phyloP scores from a whole-genome alignment of 2,329 filamentous ascomycete species.

The Boeremia exigua region DNA sequence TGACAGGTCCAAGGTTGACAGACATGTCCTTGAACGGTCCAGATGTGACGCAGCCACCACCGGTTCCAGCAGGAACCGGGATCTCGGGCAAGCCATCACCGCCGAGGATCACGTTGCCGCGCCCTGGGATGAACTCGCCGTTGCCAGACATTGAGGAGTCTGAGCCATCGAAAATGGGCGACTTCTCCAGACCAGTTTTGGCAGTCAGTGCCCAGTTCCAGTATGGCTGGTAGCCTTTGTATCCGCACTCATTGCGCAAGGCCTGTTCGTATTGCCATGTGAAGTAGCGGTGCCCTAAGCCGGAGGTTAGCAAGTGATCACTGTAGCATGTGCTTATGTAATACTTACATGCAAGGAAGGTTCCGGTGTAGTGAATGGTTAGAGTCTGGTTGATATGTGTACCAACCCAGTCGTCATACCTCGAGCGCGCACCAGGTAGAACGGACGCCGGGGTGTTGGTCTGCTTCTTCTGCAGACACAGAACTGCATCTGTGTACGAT shows the following conservation, averaged over 20 bases:
- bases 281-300: conserved; percentile 51
- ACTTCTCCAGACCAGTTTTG: conserved; percentile 51
- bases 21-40: conserved; percentile 58
- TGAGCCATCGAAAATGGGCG: conserved; percentile 63
- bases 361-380: conserved; percentile 45
- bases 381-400: conserved; percentile 47
- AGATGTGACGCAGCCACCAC: conserved; percentile 60
- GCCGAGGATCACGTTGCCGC: conserved; percentile 35
- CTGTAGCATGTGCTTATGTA: background rate
- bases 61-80: conserved; percentile 55
- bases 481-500: conserved; percentile 45
- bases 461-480: conserved; percentile 41
- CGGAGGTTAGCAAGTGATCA: conserved; percentile 8
- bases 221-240: conserved; percentile 53
- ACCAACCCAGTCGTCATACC: conserved; percentile 48
- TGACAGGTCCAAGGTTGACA: conserved; percentile 27
- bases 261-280: conserved; percentile 50
- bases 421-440: conserved; percentile 39
- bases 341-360: conserved; percentile 21
- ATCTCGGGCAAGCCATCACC: conserved; percentile 31
- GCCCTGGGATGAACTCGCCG: conserved; percentile 45
- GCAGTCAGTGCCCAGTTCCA: conserved; percentile 61
- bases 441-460: conserved; percentile 35
- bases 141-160: conserved; percentile 56
- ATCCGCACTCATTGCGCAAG: conserved; percentile 52